A percentile compares a stretch with the other conserved stretches of the same genome.
Conservation (phyloP, 345 rosid genomes). For the Syzygium aqueum region DNA sequence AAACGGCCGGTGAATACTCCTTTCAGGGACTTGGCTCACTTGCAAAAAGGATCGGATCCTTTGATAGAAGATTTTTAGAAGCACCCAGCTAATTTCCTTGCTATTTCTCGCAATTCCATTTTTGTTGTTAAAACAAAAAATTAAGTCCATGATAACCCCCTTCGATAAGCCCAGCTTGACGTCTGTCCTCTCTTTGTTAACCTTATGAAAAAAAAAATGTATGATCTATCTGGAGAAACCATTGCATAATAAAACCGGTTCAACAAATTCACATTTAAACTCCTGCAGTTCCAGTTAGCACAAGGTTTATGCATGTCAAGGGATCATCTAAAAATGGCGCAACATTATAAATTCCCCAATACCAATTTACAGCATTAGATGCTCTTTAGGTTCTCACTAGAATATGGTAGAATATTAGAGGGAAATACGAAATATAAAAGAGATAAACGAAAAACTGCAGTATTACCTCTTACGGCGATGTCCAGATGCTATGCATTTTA, state of each 20-base stretch:
- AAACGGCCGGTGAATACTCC: neutral
- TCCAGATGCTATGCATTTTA: constrained; percentile 95
- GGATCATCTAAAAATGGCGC: neutral
- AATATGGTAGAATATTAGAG: neutral
- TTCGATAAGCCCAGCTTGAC: neutral
- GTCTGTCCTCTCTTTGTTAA: neutral
- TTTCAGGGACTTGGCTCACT: neutral
- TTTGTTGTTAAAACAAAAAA: neutral
- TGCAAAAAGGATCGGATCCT: neutral
- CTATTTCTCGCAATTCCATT: neutral
- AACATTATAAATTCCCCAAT: neutral
- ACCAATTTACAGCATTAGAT: neutral
- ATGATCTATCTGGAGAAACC: neutral
- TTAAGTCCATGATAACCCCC: neutral
- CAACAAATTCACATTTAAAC: neutral
- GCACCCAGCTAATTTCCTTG: neutral
- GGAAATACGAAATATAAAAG: neutral
- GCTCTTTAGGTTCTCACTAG: neutral
- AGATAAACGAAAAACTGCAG: neutral
- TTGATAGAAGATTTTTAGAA: neutral
- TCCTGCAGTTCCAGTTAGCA: neutral
- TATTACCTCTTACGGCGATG: constrained; percentile 70
- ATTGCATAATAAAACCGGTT: neutral
- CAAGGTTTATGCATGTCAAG: neutral
- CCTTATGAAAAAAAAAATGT: neutral